Base-by-base conservation (phyloP, 352 stramenopile species). In the Globisporangium megalacanthum region DNA sequence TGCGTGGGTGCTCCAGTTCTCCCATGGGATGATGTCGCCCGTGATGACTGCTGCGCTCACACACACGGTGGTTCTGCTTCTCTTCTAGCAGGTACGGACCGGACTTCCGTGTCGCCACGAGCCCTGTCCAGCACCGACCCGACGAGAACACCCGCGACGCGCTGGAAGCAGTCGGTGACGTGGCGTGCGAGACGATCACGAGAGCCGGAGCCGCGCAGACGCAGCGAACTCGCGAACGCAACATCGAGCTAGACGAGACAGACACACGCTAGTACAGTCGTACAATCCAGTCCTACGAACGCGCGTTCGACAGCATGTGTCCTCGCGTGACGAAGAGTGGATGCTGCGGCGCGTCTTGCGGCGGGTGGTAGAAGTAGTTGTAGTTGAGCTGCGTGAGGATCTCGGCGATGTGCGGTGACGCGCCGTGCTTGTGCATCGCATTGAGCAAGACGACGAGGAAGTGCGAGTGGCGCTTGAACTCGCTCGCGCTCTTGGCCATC, bases 321-420 rank as follows among this genome's bases (percentile, higher is more conserved):
- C 35, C 35, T 13, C 35, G 35, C 2, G 35, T 46, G 14, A 8
- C 15, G 15, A 47, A 8, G 42, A 47, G 42, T 15, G 42, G 15
- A 5, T 4, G 37, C 7, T 49, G 48, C 19, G 51, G 55, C 69
- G 74, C 56, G 11, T 69, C 42, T 11, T 25, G 42, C 42, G 9
- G 42, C 35, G 35, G 47, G 58, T 86, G 73, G 49, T 88, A 88
- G 41, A 78, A 88, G 54, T 71, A 76, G 50, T 93, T 93, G 68
- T 79, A 93, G 56, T 89, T 93, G 48, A 93, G 74, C 31, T 87
- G 75, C 15, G 77, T 73, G 22, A 88, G 58, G 20, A 91, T 71
- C 47, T 90, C 74, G 19, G 72, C 79, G 15, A 91, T 73, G 58
- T 93, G 73, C 10, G 79, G 68, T 14, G 79, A 88, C 11, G 79